Base-by-base conservation (phyloP, 805 yeast genomes). In the Candida argentea region DNA sequence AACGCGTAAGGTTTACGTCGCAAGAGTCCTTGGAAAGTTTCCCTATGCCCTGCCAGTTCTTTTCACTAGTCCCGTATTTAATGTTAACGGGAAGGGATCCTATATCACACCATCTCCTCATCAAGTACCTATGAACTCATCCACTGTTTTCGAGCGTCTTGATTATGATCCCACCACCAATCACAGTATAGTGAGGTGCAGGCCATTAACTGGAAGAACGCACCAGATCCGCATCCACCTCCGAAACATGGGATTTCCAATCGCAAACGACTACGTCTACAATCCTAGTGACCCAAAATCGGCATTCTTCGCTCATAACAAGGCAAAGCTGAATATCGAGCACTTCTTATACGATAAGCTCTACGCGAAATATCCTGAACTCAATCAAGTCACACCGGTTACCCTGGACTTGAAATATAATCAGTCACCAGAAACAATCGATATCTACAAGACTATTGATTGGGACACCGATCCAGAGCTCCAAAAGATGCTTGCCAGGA, bases 201-300 rank as follows among this genome's bases (percentile, higher is more conserved):
- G 42, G 23, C 76, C 77, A 0, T 33, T 63, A 5, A 66, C 75
- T 1, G 78, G 78, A 0, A 53, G 66, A 35, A 68, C 68, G 44
- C 78, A 72, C 45, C 78, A 72, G 43, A 70, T 72, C 15, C 49
- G 78, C 8, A 67, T 72, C 4, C 78, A 72, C 43, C 44, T 72
- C 8, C 44, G 73, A 14, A 63, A 68, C 36, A 27, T 70, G 35
- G 64, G 65, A 0, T 43, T 36, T 45, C 95, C 97, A 1, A 89
- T 89, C 25, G 85, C 82, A 3, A 87, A 89, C 48, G 98, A 89
- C 50, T 48, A 44, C 16, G 40, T 50, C 8, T 62, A 62, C 34
- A 48, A 52, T 28, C 45, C 48, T 2, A 24, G 15, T 4, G 31
- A 29, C 15, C 16, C 21, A 3, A 23, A 25, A 5, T 14, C 30